These are phyloP conservation scores for Erythrobasidium hasegawianum DNA, from an alignment of 1,284 basidiomycete genomes.

Conservation along the genomic window DNA sequence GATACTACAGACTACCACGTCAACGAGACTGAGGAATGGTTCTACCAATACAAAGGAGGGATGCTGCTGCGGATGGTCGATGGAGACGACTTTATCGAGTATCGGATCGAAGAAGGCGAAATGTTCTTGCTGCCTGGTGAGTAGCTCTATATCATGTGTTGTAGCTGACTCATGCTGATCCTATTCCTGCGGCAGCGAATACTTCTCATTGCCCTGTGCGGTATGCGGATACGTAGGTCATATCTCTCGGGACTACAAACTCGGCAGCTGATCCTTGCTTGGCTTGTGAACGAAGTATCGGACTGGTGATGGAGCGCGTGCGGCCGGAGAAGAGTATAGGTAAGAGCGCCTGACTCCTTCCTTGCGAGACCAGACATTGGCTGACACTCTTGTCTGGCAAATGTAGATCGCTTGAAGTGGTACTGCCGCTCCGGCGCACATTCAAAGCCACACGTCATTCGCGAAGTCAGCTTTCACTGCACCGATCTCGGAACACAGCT, in stretches of 20 bases:
- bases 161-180: no score
- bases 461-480: constrained; percentile 82
- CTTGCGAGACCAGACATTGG: no score
- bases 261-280: no score
- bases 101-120: constrained; percentile 85
- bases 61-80: constrained; percentile 45
- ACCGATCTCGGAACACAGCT: constrained; percentile 89
- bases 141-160: constrained; percentile 42
- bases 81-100: constrained; percentile 72
- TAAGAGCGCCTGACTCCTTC: constrained; percentile 1
- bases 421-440: constrained; percentile 75
- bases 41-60: constrained; percentile 75
- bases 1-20: constrained; percentile 69
- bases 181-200: no score
- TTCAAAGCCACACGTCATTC: constrained; percentile 70
- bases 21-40: constrained; percentile 97
- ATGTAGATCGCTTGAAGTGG: constrained; percentile 93
- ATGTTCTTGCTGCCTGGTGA: constrained; percentile 90
- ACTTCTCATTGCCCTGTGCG: constrained; percentile 93
- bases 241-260: no score
- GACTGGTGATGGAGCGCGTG: constrained; percentile 89
- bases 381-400: no score
- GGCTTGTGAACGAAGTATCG: constrained; percentile 55
- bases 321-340: constrained; percentile 58
- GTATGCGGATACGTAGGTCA: constrained; percentile 65